Evolutionary conservation across 768 basidiomycete genomes (phyloP).

Genomic region (Russula compacta): DNA sequence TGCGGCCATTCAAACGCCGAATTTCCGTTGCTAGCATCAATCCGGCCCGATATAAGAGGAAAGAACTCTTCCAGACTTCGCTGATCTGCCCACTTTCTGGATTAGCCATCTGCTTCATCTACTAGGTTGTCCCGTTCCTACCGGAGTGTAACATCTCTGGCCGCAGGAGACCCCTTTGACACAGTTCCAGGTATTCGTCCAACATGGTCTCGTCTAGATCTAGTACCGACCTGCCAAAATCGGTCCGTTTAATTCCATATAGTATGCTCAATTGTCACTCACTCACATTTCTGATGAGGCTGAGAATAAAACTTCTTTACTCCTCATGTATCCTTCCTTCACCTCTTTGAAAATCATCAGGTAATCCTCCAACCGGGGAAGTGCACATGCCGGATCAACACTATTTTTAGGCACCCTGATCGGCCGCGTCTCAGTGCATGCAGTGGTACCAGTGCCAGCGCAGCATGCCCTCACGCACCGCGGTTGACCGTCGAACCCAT

Average conservation of each 20-base stretch:
- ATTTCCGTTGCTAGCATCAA: background rate
- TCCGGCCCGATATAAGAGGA: conserved; percentile 3
- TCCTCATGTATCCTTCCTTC: conserved; percentile 1
- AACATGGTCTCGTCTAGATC: conserved; percentile 9
- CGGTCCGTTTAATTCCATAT: background rate
- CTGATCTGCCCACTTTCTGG: conserved; percentile 13
- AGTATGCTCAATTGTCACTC: background rate
- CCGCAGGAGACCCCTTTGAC: conserved; percentile 2
- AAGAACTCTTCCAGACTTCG: conserved; percentile 30
- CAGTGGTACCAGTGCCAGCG: too few relatives aligned
- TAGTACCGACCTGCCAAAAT: conserved; percentile 3
- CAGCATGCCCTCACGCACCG: conserved; percentile 33
- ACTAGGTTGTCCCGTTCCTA: background rate
- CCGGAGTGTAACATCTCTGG: conserved; percentile 4
- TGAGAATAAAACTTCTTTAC: conserved; percentile 12
- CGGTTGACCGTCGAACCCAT: conserved; percentile 64
- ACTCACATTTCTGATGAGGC: conserved; percentile 15
- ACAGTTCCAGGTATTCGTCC: conserved; percentile 16
- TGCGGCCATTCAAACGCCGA: background rate
- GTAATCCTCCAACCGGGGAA: conserved; percentile 17
- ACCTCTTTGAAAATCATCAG: conserved; percentile 6
- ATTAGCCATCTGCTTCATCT: background rate
- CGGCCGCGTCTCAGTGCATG: conserved; percentile 30
- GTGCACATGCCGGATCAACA: conserved; percentile 16
- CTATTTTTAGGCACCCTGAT: conserved; percentile 23